Base-by-base conservation (phyloP, 768 basidiomycete species). In the Termitomyces heimii region DNA sequence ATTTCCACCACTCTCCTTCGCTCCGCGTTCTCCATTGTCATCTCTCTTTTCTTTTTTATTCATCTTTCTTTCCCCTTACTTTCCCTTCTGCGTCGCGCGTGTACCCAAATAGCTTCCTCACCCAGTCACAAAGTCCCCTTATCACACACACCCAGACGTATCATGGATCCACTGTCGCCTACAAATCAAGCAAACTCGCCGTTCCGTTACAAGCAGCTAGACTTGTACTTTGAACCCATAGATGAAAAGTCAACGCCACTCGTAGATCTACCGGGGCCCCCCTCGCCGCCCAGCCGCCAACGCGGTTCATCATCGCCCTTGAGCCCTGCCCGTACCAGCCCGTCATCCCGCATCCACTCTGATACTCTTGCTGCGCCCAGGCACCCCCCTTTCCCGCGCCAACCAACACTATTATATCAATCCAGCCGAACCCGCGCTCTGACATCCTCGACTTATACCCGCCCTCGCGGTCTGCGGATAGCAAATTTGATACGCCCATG, bases 401-500 rank as follows among this genome's bases (percentile, higher is more conserved):
- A 62, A 49, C 61, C 62, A 24, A 52, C 59, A 37, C 60, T 63
- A 8, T 39, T n/a, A n/a, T n/a, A 57, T 29, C 55, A 53, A 51
- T 55, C 66, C 49, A 61, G 55, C 63, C 60, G 60, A 45, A 26
- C 61, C 44, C 53, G 55, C 52, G 54, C 66, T 49, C 56, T 64
- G 53, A 51, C 55, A 54, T 65, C 57, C 43, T 65, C 65, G 53
- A 65, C 72, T 24, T 77, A 78, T 39, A 69, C 74, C 49, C 76
- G 78, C 55, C 79, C 81, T 57, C 73, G 76, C 29, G 73, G 76
- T 29, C 72, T 81, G 40, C 78, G 83, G 62, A 81, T 82, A 79
- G 71, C 73, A 62, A 82, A 79, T 61, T 71, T 82, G n/a, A 62
- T 90, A 60, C 82, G 80, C 61, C 83, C 89, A 51, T 94, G 89